phyloP scores from a whole-genome alignment of 176 grass and related monocot genomes.

The Ampelocalamus luodianensis region DNA sequence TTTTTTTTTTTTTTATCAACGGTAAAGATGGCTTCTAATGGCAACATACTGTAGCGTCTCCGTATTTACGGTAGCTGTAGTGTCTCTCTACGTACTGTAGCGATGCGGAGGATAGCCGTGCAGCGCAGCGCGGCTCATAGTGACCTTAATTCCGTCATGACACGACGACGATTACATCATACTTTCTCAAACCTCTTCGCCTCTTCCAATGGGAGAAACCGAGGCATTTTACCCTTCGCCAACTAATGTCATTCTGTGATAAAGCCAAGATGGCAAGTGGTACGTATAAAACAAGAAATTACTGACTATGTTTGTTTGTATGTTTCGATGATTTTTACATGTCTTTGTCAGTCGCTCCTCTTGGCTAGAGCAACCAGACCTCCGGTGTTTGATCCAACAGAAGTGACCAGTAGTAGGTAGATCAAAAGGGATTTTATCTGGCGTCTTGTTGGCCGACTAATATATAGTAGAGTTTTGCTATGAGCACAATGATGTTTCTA shows the following conservation, averaged over 20 bases:
- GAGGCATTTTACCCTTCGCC: not conserved
- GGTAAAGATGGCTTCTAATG: no score
- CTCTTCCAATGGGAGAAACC: not conserved
- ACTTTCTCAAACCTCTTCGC: not conserved
- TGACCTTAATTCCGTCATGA: not conserved
- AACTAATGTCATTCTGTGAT: not conserved
- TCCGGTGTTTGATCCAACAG: not conserved
- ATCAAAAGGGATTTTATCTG: not conserved
- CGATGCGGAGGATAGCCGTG: no score
- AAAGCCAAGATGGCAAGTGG: not conserved
- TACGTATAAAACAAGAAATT: not conserved
- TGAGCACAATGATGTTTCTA: not conserved
- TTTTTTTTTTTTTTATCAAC: no score
- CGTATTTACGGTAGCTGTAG: no score
- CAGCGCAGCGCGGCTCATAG: not conserved
- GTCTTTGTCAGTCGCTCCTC: not conserved
- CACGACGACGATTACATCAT: not conserved
- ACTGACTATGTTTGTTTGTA: no score
- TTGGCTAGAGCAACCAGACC: not conserved
- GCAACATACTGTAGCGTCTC: no score
- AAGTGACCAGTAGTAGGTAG: no score
- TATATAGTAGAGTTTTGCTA: not conserved
- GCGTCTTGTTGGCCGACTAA: no score
- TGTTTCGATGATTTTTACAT: not conserved
- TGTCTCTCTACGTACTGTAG: no score